These are phyloP conservation scores for Botryosphaeria agaves DNA, from an alignment of 2,329 filamentous ascomycete species.

Conservation along the genomic window DNA sequence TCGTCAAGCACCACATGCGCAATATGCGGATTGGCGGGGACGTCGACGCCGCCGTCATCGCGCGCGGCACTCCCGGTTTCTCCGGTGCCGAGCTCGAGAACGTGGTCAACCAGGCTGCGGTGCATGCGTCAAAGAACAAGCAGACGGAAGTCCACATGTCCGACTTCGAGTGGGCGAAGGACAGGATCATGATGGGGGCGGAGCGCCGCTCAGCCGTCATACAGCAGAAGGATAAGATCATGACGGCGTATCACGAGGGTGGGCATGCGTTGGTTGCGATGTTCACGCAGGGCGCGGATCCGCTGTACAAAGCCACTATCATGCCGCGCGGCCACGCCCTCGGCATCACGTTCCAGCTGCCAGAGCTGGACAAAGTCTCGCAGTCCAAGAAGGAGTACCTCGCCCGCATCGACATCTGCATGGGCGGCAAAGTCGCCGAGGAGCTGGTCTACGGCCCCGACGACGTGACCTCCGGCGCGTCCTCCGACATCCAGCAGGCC, in stretches of 20 bases:
- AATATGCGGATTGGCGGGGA: conserved; percentile 69
- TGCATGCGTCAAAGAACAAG: conserved; percentile 83
- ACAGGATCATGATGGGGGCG: conserved; percentile 94
- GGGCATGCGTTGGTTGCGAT: conserved; percentile 85
- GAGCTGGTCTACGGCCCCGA: conserved; percentile 86
- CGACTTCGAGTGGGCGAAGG: conserved; percentile 94
- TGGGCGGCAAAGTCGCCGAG: conserved; percentile 80
- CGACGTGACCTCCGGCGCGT: conserved; percentile 78
- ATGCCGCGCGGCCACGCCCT: conserved; percentile 76
- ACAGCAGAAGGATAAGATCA: conserved; percentile 80
- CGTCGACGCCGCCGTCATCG: conserved; percentile 70
- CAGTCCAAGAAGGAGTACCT: conserved; percentile 72
- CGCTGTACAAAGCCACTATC: conserved; percentile 93
- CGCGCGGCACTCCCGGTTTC: conserved; percentile 75
- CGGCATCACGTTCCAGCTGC: conserved; percentile 74
- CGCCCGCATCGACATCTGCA: conserved; percentile 58
- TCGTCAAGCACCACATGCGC: conserved; percentile 83
- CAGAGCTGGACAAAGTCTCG: conserved; percentile 85
- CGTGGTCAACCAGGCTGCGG: conserved; percentile 87
- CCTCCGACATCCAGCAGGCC: conserved; percentile 63
- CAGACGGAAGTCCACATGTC: conserved; percentile 53
- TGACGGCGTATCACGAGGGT: conserved; percentile 93
- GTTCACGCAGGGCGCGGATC: conserved; percentile 57
- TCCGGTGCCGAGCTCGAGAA: conserved; percentile 95
- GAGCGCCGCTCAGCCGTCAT: conserved; percentile 84